Conservation (phyloP, 805 yeast genomes). For the Geotrichum ghanense region DNA sequence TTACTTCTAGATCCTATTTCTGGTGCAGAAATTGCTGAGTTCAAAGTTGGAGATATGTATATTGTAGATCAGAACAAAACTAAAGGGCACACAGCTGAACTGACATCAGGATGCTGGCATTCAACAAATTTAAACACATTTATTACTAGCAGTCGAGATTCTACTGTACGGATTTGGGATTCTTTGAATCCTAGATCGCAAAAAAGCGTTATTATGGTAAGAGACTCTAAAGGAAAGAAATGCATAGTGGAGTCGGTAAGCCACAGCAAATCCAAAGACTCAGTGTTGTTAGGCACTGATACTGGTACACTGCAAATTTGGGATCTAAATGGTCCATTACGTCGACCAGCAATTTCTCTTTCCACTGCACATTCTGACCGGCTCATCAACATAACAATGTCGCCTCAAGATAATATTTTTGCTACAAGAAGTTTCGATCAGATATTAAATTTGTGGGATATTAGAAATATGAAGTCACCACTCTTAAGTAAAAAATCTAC, state of each 20-base stretch:
- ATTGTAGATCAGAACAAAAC: conserved; percentile 27
- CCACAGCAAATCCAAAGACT: conserved; percentile 10
- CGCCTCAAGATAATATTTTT: conserved; percentile 11
- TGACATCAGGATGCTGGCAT: conserved; percentile 23
- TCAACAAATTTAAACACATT: conserved; percentile 15
- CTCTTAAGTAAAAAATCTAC: conserved; percentile 7
- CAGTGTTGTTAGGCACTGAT: conserved; percentile 12
- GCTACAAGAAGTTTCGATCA: conserved; percentile 15
- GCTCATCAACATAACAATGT: neutral
- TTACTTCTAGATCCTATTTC: conserved; percentile 17
- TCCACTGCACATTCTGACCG: conserved; percentile 8
- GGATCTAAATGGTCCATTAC: conserved; percentile 19
- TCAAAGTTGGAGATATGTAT: conserved; percentile 26
- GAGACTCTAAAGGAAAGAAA: conserved; percentile 12
- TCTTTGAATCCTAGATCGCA: conserved; percentile 15
- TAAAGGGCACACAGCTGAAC: conserved; percentile 25
- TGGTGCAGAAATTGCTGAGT: conserved; percentile 19
- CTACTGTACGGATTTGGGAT: conserved; percentile 29
- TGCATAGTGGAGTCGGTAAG: conserved; percentile 6
- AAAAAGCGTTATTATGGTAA: conserved; percentile 20
- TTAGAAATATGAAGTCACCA: conserved; percentile 16
- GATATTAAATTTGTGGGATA: conserved; percentile 24
- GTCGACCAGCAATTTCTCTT: conserved; percentile 16
- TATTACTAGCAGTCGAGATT: conserved; percentile 22
- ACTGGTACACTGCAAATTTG: conserved; percentile 19